Base-by-base conservation (phyloP, 1,284 basidiomycete species). In the Xerocomus nothofagi region DNA sequence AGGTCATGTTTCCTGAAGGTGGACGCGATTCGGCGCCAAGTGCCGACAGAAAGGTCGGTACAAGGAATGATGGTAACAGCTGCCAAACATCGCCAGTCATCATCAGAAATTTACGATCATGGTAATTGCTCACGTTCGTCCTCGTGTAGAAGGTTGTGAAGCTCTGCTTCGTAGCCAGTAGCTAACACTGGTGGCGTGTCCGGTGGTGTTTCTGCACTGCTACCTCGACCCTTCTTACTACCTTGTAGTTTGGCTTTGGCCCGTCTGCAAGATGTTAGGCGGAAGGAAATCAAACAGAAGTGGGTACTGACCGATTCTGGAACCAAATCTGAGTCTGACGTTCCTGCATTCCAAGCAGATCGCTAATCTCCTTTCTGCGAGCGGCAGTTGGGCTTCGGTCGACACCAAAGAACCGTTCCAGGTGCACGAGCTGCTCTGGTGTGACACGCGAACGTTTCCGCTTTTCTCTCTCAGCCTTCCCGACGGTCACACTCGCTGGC, bases 311-410 rank as follows among this genome's bases (percentile, higher is more conserved):
- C 88, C 88, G 76, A 61, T 91, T 91, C 66, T 91, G 88, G 62
- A 90, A 91, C 89, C 88, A 91, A 48, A 91, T 87, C 68, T 91
- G 88, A 0, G 86, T 89, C 73, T 91, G 88, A 34, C 88, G 81
- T 69, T 91, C 88, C 50, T 86, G 79, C 85, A 91, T 90, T 17
- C 86, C 86, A n/a, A 91, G 73, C 50, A 79, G 67, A 30, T 83
- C 78, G 49, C 85, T 82, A 47, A 91, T 89, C 59, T 89, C 87
- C 53, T 80, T 80, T 43, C 88, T 74, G 44, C 81, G 77, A 7
- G 76, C 76, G 6, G 85, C 83, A 3, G 84, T 86, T 12, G 88
- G 88, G 58, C 80, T 86, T 38, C 81, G 76, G 65, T 91, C 86
- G 43, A 71, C 60, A 15, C 79, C 68, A 62, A 91, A 91, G 57